A percentile compares a stretch with the other conserved stretches of the same genome.
phyloP scores from a whole-genome alignment of 2,329 filamentous ascomycete species.

The Tolypocladium cylindrosporum region DNA sequence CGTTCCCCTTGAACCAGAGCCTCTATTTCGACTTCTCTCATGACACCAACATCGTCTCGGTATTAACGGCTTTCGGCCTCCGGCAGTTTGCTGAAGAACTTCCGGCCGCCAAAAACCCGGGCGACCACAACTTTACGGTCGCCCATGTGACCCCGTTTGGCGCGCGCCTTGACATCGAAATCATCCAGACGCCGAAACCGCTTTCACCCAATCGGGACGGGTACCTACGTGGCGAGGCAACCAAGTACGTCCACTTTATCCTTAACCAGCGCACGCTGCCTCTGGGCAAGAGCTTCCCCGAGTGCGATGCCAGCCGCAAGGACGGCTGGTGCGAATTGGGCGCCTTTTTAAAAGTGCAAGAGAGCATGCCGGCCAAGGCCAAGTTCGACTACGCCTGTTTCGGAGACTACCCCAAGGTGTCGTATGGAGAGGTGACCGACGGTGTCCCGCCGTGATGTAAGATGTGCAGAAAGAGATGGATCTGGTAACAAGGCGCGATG shows the following conservation, averaged over 20 bases:
- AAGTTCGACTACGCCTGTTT: conserved; percentile 58
- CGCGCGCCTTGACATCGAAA: conserved; percentile 62
- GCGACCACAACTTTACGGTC: conserved; percentile 52
- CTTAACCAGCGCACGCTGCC: conserved; percentile 67
- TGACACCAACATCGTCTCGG: conserved; percentile 62
- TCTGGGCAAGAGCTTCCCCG: conserved; percentile 53
- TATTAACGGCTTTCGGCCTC: conserved; percentile 64
- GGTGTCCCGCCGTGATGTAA: conserved; percentile 18
- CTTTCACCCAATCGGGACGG: conserved; percentile 43
- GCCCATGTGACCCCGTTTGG: conserved; percentile 63
- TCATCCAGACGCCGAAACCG: conserved; percentile 58
- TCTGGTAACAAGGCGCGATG: neutral
- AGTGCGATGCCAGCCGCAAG: conserved; percentile 50
- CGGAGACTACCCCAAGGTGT: conserved; percentile 33
- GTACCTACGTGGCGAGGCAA: conserved; percentile 43
- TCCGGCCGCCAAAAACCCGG: conserved; percentile 43
- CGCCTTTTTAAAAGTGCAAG: conserved; percentile 55
- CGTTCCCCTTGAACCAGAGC: conserved; percentile 64
- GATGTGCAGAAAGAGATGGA: neutral
- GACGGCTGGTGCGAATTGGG: conserved; percentile 72
- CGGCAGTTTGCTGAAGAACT: conserved; percentile 56
- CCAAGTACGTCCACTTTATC: conserved; percentile 63
- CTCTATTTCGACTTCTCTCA: conserved; percentile 73
- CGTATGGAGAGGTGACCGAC: conserved; percentile 29
- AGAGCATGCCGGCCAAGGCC: conserved; percentile 45